Evolutionary conservation across 257 asterid species (phyloP), one percentile per base, ranked within the genome.

Genomic region (Gardenia jasminoides): DNA sequence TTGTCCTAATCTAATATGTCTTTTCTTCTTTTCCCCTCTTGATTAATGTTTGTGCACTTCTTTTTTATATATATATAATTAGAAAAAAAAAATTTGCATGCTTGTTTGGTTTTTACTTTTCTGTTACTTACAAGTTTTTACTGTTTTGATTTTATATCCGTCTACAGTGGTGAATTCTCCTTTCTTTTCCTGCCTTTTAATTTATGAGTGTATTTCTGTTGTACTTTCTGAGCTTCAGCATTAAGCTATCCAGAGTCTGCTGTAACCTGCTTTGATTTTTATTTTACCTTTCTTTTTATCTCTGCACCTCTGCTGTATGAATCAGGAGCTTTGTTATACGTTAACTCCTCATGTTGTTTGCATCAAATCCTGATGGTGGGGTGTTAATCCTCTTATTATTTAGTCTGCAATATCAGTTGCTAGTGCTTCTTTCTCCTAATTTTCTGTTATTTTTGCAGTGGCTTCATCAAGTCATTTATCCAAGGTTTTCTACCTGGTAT

Each of bases 401-500:
- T 13, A 36, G 2, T 15, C 1, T 56, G 65, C 39, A 24, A 41
- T 59, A 39, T 56, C 31, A 13, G 30, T 69, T 77, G 48, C 78
- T 64, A 72, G 13, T 72, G 62, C 36, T 74, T 31, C 46, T 48
- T 80, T 64, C 13, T 39, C 43, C 67, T 70, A 56, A 65, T 74
- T 47, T 80, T 75, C 67, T 73, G 41, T 69, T 79, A 50, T 81
- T 81, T 59, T 48, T 85, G 90, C 93, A 96, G 99, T 65, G 44
- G 70, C 31, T 84, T 96, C 81, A 88, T 96, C 92, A 96, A 96
- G 94, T 85, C 97, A 78, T 87, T 96, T 71, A 92, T 95, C 80
- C 97, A 92, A 85, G 99, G 99, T 66, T 87, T 95, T 82, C 87
- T 95, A 43, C 99, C 99, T n/a, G 99, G 99, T 79, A 88, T 95